Percentiles rank a stretch among this genome's conserved stretches.
Evolutionary conservation across 164 flowering plant species (phyloP).

Genomic region (Liquidambar formosana): DNA sequence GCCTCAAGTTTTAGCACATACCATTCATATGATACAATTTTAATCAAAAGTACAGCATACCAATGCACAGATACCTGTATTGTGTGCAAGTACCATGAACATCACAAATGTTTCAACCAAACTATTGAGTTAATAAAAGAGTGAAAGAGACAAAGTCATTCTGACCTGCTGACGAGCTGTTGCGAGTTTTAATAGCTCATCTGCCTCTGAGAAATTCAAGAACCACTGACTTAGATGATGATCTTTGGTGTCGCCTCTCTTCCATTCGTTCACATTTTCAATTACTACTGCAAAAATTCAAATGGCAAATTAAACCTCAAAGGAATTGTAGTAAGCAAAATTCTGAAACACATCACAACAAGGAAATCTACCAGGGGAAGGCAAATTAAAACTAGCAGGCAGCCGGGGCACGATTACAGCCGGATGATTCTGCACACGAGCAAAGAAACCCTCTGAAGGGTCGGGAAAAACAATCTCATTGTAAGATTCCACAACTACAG

Average conservation of each 20-base stretch:
- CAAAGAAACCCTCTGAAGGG: conserved; percentile 69
- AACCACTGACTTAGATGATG: conserved; percentile 71
- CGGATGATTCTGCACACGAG: conserved; percentile 76
- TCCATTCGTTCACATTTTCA: conserved; percentile 43
- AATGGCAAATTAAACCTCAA: neutral
- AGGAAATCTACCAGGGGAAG: conserved; percentile 49
- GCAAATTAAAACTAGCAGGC: conserved; percentile 55
- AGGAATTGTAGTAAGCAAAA: neutral
- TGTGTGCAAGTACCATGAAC: neutral
- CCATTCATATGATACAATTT: too few species aligned
- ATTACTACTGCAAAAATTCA: conserved; percentile 30
- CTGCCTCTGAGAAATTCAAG: conserved; percentile 85
- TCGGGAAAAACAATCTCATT: conserved; percentile 87
- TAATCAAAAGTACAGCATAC: too few species aligned
- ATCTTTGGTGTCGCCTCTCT: conserved; percentile 70
- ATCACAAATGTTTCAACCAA: neutral
- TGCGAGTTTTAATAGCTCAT: conserved; percentile 80
- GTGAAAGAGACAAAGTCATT: neutral
- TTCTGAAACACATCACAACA: neutral
- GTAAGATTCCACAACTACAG: conserved; percentile 83
- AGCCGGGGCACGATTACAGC: conserved; percentile 74
- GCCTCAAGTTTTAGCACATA: too few species aligned
- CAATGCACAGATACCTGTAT: neutral
- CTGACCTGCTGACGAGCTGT: conserved; percentile 86
- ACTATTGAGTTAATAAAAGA: neutral